Evolutionary conservation across 495 filamentous ascomycete species (phyloP), one percentile per base, ranked within the genome.

Genomic region (Tetracladium setigerum): DNA sequence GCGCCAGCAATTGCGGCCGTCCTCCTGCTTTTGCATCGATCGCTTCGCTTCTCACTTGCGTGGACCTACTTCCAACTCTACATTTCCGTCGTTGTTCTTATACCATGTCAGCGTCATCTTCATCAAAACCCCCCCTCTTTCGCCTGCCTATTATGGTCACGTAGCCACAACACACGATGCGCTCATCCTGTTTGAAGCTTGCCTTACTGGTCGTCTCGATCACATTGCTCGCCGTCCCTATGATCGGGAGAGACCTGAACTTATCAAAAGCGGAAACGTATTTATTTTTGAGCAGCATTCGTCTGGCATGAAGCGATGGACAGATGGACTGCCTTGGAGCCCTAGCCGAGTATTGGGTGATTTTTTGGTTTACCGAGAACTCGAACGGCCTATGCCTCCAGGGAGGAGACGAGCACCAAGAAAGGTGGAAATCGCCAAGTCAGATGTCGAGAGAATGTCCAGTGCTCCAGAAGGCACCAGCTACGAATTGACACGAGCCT

Each of bases 231-330:
- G 89, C 24, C 77, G 89, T 27, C 89, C 89, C 0, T 84, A 89
- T 52, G 89, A 95, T 50, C 71, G 83, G 30, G 88, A 95, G 57
- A 77, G 88, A 30, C 64, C 68, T 9, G 58, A 70, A 9, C 72
- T 89, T 31, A 89, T 94, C 54, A 73, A 69, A 44, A 90, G 86
- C 57, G 89, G 89, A 17, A 80, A 81, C 40, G 76, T 92, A 9
- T 89, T 94, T 60, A 83, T 94, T 53, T 94, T 91, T 64, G 85
- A 90, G 56, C 86, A 92, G 60, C 78, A 83, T 45, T 78, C 83
- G 1, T 89, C 87, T 0, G 84, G 84, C 1, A 91, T 95, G 64
- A 91, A 89, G 67, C 76, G 89, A 37, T 95, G 89, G 89, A 95
- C 89, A 0, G 89, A 95, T 60, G 86, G 87, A 2, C 72, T 84